Evolutionary conservation across 1,139 yeast species (phyloP).

Genomic region (Candida sanyaensis): DNA sequence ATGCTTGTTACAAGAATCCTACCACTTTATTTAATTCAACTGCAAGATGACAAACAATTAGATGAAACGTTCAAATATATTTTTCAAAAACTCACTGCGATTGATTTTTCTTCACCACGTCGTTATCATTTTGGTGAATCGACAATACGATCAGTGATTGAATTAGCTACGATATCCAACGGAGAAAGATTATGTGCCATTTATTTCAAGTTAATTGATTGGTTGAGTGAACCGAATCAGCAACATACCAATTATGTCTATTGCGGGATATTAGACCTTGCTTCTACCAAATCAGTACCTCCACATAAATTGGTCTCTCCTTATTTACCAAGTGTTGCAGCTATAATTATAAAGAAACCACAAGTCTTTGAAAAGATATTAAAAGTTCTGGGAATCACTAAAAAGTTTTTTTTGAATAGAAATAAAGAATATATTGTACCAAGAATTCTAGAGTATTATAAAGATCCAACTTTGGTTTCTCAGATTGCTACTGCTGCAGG

Average conservation of each 20-base stretch:
- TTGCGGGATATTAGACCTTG: conserved; percentile 53
- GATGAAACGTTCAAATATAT: conserved; percentile 34
- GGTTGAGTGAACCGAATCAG: conserved; percentile 59
- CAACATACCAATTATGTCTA: conserved; percentile 67
- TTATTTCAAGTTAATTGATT: conserved; percentile 58
- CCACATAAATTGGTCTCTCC: conserved; percentile 79
- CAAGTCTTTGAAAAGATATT: conserved; percentile 61
- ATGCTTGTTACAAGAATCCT: conserved; percentile 47
- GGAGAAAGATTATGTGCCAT: conserved; percentile 68
- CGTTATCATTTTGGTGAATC: conserved; percentile 58
- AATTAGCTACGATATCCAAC: conserved; percentile 54
- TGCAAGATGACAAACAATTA: conserved; percentile 31
- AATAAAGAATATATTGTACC: conserved; percentile 82
- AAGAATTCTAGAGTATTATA: conserved; percentile 63
- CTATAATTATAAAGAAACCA: conserved; percentile 62
- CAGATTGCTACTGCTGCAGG: conserved; percentile 47
- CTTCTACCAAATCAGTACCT: conserved; percentile 46
- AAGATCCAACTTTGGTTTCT: conserved; percentile 57
- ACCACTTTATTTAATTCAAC: conserved; percentile 44
- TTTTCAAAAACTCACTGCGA: conserved; percentile 34
- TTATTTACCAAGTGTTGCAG: conserved; percentile 73
- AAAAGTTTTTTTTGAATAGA: conserved; percentile 61
- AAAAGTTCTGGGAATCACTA: conserved; percentile 63
- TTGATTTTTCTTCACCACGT: conserved; percentile 30
- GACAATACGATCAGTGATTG: conserved; percentile 60